These are phyloP conservation scores for Xylaria scruposa DNA, from an alignment of 495 filamentous ascomycete genomes.

Conservation along the genomic window DNA sequence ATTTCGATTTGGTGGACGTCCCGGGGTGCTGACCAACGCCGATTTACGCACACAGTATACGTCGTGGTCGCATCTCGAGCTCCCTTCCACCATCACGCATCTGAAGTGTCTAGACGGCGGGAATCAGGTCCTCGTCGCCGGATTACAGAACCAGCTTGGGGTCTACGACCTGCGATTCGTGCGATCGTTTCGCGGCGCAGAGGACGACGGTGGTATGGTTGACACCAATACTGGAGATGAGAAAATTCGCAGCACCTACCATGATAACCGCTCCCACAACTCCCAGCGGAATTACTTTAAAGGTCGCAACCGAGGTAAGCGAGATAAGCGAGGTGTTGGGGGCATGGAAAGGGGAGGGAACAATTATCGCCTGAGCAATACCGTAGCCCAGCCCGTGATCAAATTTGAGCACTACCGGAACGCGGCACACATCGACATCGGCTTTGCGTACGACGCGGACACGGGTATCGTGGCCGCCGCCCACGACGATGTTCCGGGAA, in stretches of 20 bases:
- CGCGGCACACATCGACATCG: conserved; percentile 41
- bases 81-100: conserved; percentile 40
- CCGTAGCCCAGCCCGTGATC: conserved; percentile 38
- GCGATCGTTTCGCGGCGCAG: conserved; percentile 3
- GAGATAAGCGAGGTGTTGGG: background rate
- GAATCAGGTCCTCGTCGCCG: conserved; percentile 46
- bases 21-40: conserved; percentile 37
- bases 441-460: conserved; percentile 43
- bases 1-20: conserved; percentile 48
- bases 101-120: conserved; percentile 39
- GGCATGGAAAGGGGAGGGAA: background rate
- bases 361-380: background rate
- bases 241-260: too few species aligned
- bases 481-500: conserved; percentile 48
- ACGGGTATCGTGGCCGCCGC: conserved; percentile 50
- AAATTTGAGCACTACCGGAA: conserved; percentile 47
- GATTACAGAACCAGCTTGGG: conserved; percentile 42
- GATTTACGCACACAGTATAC: conserved; percentile 39
- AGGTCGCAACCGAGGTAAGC: background rate
- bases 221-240: background rate
- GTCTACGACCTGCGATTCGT: conserved; percentile 50
- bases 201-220: background rate
- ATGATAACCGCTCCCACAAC: too few species aligned
- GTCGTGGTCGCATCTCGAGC: conserved; percentile 30
- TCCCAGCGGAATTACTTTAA: background rate